Evolutionary conservation across 768 basidiomycete species (phyloP), one percentile per base, ranked within the genome.

Genomic region (Rhizopogon sp.): DNA sequence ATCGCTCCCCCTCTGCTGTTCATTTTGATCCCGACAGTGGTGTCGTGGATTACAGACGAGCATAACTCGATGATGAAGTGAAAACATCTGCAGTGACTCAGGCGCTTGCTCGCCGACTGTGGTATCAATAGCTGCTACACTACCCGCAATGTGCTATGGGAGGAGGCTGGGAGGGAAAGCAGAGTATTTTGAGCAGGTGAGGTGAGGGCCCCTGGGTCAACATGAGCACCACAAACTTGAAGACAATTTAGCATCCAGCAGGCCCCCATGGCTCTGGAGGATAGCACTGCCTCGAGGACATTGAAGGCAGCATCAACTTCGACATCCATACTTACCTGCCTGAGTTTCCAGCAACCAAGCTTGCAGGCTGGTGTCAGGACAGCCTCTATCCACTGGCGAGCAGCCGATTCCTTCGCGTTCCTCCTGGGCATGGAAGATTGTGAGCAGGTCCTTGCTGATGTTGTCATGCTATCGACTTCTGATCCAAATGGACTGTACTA

Each of bases 361-460:
- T 60, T 1, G 60, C 62, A 1, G 66, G 76, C 31, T 77, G 72
- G 70, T 66, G 58, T 39, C 72, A 70, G 50, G 65, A 74, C 52
- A 54, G 53, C 44, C 81, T 0, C 64, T 81, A 33, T 73, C 69
- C 7, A 60, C 58, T 6, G 84, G 84, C 62, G 79, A 83, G 58
- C 79, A 81, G 55, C 85, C 82, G 40, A 61, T 83, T 29, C 77
- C 74, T 53, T 82, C 83, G 14, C 79, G 77, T 4, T 73, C 80
- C 11, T 81, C 78, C 22, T 79, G 7, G 90, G 92, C 11, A 91
- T 93, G 33, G 74, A 96, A 17, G 88, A 96, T 66, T 93, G 98
- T 70, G 95, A 98, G 49, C 96, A 97, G 72, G 88, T 98, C 13
- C 96, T 95, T 0, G 96, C 96, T 6, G 96, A 99, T 64, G 88